Evolutionary conservation across 495 filamentous ascomycete species (phyloP).

Genomic region (Neurospora sp.): DNA sequence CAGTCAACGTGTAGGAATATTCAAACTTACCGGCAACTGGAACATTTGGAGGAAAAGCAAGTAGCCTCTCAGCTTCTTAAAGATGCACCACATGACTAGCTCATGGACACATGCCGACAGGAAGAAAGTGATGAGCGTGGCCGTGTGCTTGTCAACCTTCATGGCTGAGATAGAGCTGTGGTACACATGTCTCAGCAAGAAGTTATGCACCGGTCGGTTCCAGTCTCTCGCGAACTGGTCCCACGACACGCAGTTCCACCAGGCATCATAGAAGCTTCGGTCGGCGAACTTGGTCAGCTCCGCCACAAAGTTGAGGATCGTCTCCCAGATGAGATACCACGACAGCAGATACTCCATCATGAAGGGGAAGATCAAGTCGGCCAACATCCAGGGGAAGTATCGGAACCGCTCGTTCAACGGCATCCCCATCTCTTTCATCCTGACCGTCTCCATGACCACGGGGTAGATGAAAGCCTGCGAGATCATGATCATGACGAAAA

Average conservation of each 20-base stretch:
- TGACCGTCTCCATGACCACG: slow-evolving; percentile 52
- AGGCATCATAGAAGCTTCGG: slow-evolving; percentile 65
- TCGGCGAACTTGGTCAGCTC: slow-evolving; percentile 69
- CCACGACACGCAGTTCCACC: slow-evolving; percentile 56
- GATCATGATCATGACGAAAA: slow-evolving; percentile 52
- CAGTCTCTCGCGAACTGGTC: slow-evolving; percentile 67
- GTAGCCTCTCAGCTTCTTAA: slow-evolving; percentile 67
- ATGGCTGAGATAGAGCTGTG: slow-evolving; percentile 62
- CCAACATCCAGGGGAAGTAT: slow-evolving; percentile 60
- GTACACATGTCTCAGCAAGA: slow-evolving; percentile 65
- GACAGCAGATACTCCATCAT: slow-evolving; percentile 62
- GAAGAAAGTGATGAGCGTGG: slow-evolving; percentile 65
- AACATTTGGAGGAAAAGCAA: slow-evolving; percentile 59
- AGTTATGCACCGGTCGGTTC: slow-evolving; percentile 62
- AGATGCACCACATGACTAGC: slow-evolving; percentile 67
- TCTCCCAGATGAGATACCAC: slow-evolving; percentile 77
- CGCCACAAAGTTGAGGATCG: slow-evolving; percentile 63
- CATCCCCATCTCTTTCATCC: slow-evolving; percentile 53
- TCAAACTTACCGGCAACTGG: slow-evolving; percentile 44
- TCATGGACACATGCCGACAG: slow-evolving; percentile 62
- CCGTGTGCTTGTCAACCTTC: slow-evolving; percentile 54
- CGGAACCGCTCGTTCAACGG: slow-evolving; percentile 47
- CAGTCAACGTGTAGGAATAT: not conserved
- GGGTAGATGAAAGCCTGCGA: slow-evolving; percentile 52
- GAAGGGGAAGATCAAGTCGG: slow-evolving; percentile 63